Conservation (phyloP, 1,284 basidiomycete genomes). For the Malassezia restricta region DNA sequence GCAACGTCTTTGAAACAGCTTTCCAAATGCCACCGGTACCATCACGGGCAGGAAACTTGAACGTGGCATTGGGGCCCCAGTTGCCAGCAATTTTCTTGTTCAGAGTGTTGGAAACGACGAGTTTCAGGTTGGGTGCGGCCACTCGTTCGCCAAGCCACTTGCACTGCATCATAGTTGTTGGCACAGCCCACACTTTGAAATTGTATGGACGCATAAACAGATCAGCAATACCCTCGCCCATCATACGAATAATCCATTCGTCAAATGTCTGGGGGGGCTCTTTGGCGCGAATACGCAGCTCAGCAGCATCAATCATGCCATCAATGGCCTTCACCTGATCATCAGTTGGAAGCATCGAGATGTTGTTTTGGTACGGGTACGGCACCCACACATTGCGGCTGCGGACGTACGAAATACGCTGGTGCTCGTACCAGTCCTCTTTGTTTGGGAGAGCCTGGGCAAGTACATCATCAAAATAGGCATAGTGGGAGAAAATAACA, state of each 20-base stretch:
- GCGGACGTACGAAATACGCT: slow-evolving; percentile 52
- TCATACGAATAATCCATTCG: slow-evolving; percentile 52
- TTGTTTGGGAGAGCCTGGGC: slow-evolving; percentile 49
- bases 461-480: slow-evolving; percentile 51
- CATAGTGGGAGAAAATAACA: slow-evolving; percentile 53
- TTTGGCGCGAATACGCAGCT: slow-evolving; percentile 43
- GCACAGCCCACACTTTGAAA: slow-evolving; percentile 53
- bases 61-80: slow-evolving; percentile 53
- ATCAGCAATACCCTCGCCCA: slow-evolving; percentile 50
- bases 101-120: slow-evolving; percentile 50
- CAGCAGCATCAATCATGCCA: slow-evolving; percentile 49
- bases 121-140: slow-evolving; percentile 51
- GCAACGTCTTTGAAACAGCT: slow-evolving; percentile 50
- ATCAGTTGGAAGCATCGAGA: slow-evolving; percentile 50
- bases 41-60: slow-evolving; percentile 51
- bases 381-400: slow-evolving; percentile 51
- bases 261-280: slow-evolving; percentile 48
- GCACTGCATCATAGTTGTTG: slow-evolving; percentile 52
- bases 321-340: slow-evolving; percentile 51
- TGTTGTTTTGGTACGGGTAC: slow-evolving; percentile 51
- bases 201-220: slow-evolving; percentile 53
- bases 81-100: slow-evolving; percentile 51
- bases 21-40: slow-evolving; percentile 54
- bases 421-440: slow-evolving; percentile 51
- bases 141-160: slow-evolving; percentile 54